Evolutionary conservation across 768 basidiomycete genomes (phyloP), one percentile per base, ranked within the genome.

Genomic region (Terana coerulea): DNA sequence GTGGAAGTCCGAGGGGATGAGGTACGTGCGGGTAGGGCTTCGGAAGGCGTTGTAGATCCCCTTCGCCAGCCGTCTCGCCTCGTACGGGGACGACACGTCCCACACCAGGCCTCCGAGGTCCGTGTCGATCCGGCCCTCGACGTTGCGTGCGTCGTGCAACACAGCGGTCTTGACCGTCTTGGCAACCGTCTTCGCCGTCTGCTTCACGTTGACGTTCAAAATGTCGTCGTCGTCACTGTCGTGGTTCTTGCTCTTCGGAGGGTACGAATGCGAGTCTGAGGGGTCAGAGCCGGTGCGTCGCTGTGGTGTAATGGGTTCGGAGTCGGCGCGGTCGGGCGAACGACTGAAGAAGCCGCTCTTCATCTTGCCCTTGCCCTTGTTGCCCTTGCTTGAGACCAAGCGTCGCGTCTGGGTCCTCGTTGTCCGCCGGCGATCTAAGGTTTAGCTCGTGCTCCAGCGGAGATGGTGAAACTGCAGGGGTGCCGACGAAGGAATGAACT

Each of bases 1-100:
- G 51, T 76, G 73, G 60, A 91, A 86, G 64, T 91, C 89, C 17
- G 73, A 67, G n/a, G 86, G 74, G 34, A 83, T 59, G 47, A 91
- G 74, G 64, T 83, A 87, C 3, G 65, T 74, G 49, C 85, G 75
- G 22, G 72, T 73, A 19, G 77, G 74, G 51, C 69, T 67, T 62
- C 75, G 78, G 66, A 90, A 81, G 6, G 80, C 74, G 49, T 62
- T 75, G 68, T 81, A 91, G 47, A 86, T 84, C 26, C 76, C 69
- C 26, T 80, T 77, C 19, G 89, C 88, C 28, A 91, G 75, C 40
- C 80, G 80, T 84, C 87, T 90, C 17, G 87, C 87, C 65, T 89
- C 87, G 50, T 73, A 71, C 15, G 79, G 55, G 14, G 80, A 81
- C 51, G 71, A 75, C 44, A 86, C 72, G 59, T 77, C 72, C 75